phyloP scores from a whole-genome alignment of 352 stramenopile species.

The Pilasporangium apinafurcum region DNA sequence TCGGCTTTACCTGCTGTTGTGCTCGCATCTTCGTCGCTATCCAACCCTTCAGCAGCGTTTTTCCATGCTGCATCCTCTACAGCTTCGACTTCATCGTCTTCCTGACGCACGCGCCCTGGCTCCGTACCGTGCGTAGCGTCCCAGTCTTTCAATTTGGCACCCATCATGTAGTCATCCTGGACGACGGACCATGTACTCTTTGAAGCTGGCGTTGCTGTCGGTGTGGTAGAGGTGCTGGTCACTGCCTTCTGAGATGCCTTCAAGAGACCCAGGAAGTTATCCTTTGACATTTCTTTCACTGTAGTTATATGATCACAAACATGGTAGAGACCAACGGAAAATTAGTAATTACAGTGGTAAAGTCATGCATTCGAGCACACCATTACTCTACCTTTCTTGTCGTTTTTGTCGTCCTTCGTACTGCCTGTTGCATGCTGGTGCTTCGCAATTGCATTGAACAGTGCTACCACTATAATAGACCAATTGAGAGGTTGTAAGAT shows the following conservation, averaged over 20 bases:
- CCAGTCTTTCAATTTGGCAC: constrained; percentile 83
- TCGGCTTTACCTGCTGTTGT: no score
- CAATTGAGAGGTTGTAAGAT: background rate
- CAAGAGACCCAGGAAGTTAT: constrained; percentile 74
- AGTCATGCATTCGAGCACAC: no score
- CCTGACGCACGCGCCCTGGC: constrained; percentile 27
- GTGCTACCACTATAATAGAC: constrained; percentile 47
- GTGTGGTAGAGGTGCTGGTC: constrained; percentile 1
- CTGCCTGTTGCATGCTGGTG: constrained; percentile 69
- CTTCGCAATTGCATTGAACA: constrained; percentile 85
- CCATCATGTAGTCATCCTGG: constrained; percentile 85
- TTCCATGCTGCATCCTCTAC: constrained; percentile 67
- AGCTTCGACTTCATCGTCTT: constrained; percentile 50
- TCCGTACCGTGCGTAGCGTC: constrained; percentile 50
- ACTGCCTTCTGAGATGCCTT: constrained; percentile 50
- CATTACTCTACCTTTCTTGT: constrained; percentile 77
- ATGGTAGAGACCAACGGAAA: background rate
- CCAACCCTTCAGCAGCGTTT: constrained; percentile 28
- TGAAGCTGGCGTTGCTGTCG: constrained; percentile 4
- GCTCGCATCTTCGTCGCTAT: constrained; percentile 40
- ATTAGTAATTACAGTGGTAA: no score
- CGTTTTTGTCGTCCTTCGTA: constrained; percentile 48
- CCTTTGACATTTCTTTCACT: constrained; percentile 83
- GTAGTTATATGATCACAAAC: background rate
- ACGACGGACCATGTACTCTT: constrained; percentile 80